These are phyloP conservation scores for Vinca minor DNA, from an alignment of 257 asterid species.

Conservation along the genomic window DNA sequence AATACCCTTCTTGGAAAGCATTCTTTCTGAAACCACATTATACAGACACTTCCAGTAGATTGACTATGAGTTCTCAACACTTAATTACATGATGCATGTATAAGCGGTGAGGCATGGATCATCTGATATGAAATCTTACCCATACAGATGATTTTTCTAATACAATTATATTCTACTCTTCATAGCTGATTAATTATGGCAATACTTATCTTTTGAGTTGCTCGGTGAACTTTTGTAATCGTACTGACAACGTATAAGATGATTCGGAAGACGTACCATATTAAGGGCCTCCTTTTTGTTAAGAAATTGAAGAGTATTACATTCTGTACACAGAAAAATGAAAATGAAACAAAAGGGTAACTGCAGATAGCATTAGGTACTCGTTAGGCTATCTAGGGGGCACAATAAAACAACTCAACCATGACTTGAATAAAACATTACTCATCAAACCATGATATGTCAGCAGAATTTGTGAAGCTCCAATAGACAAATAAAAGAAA, in stretches of 20 bases:
- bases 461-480: background rate
- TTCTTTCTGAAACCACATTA: background rate
- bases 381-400: background rate
- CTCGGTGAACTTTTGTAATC: background rate
- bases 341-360: conserved; percentile 8
- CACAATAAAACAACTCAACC: background rate
- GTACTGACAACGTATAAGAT: background rate
- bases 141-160: background rate
- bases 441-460: background rate
- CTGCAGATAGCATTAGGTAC: background rate
- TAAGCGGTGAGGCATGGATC: background rate
- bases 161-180: background rate
- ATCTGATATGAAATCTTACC: background rate
- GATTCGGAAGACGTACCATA: conserved; percentile 42
- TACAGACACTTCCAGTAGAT: background rate
- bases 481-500: too few species aligned
- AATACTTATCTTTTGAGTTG: background rate
- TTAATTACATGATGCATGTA: background rate
- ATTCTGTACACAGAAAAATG: conserved; percentile 41
- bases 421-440: background rate
- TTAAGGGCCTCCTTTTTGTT: conserved; percentile 76
- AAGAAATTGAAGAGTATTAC: conserved; percentile 96
- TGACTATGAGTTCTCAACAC: background rate
- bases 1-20: too few species aligned
- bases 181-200: background rate